Evolutionary conservation across 2,329 filamentous ascomycete species (phyloP).

Genomic region (Pseudocercospora vitis): DNA sequence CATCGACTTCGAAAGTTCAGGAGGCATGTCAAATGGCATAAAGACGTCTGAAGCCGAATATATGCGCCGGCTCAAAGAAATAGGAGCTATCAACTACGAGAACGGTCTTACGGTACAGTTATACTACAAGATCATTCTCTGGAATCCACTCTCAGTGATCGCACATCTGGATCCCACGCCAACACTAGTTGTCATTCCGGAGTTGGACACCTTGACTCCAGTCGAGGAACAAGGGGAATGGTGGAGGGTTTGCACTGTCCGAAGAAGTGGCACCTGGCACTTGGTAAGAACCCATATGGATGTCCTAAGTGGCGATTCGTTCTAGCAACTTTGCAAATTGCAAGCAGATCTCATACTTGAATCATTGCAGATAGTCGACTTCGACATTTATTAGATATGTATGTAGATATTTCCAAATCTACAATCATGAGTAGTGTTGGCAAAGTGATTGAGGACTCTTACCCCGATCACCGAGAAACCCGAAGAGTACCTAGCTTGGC

Average conservation of each 20-base stretch:
- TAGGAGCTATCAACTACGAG: conserved; percentile 18
- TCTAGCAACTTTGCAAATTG: not conserved
- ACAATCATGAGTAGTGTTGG: no score
- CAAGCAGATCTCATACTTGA: not conserved
- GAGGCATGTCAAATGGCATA: conserved; percentile 34
- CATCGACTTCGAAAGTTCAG: conserved; percentile 41
- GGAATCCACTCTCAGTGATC: conserved; percentile 11
- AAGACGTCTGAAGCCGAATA: conserved; percentile 25
- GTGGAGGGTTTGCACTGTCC: conserved; percentile 4
- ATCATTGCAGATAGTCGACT: no score
- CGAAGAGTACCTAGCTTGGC: no score
- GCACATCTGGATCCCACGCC: conserved; percentile 6
- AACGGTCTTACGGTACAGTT: conserved; percentile 34
- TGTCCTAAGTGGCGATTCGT: conserved; percentile 11
- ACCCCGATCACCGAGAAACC: no score
- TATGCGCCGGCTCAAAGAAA: conserved; percentile 14
- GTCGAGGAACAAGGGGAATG: conserved; percentile 9
- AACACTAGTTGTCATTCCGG: conserved; percentile 9
- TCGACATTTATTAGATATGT: no score
- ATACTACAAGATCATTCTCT: conserved; percentile 36
- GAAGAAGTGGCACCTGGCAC: conserved; percentile 8
- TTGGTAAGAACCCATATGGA: conserved; percentile 15
- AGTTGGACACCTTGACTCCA: conserved; percentile 16
- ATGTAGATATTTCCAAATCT: no score
- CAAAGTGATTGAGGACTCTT: no score